These are phyloP conservation scores for Globisporangium yorkense DNA, from an alignment of 352 stramenopile genomes.

Conservation along the genomic window DNA sequence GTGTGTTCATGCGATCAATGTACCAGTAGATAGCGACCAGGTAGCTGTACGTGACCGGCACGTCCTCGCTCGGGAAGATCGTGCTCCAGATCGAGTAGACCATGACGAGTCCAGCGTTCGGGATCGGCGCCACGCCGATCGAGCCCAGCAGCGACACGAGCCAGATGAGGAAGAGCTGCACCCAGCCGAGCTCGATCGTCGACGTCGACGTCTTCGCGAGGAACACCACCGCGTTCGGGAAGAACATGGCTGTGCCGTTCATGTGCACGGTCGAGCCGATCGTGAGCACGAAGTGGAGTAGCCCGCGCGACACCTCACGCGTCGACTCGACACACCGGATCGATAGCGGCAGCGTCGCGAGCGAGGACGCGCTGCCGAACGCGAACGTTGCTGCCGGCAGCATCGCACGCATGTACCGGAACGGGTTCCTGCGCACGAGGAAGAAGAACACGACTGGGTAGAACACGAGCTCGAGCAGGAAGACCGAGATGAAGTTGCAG, in stretches of 20 bases:
- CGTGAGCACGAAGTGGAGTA: constrained; percentile 66
- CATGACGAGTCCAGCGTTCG: constrained; percentile 65
- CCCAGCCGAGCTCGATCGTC: constrained; percentile 31
- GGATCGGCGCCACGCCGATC: constrained; percentile 55
- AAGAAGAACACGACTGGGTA: constrained; percentile 47
- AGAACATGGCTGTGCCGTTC: constrained; percentile 75
- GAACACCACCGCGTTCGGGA: constrained; percentile 61
- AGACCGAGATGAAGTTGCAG: constrained; percentile 33
- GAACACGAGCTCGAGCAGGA: constrained; percentile 52
- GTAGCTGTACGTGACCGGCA: constrained; percentile 64
- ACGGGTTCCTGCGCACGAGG: constrained; percentile 38
- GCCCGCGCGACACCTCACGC: constrained; percentile 42
- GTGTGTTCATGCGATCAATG: constrained; percentile 61
- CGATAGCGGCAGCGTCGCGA: constrained; percentile 60
- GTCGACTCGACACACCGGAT: constrained; percentile 61
- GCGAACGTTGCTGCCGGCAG: constrained; percentile 56
- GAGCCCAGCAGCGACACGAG: constrained; percentile 59
- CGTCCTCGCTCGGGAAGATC: constrained; percentile 45
- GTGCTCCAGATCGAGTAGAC: constrained; percentile 73
- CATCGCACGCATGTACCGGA: constrained; percentile 60
- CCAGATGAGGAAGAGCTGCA: constrained; percentile 49
- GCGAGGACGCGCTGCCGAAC: constrained; percentile 58
- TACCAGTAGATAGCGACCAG: constrained; percentile 72
- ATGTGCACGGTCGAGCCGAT: constrained; percentile 70
- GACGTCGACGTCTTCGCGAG: constrained; percentile 43